Base-by-base conservation (phyloP, 805 yeast species). In the Cyberlindnera xylosilytica region DNA sequence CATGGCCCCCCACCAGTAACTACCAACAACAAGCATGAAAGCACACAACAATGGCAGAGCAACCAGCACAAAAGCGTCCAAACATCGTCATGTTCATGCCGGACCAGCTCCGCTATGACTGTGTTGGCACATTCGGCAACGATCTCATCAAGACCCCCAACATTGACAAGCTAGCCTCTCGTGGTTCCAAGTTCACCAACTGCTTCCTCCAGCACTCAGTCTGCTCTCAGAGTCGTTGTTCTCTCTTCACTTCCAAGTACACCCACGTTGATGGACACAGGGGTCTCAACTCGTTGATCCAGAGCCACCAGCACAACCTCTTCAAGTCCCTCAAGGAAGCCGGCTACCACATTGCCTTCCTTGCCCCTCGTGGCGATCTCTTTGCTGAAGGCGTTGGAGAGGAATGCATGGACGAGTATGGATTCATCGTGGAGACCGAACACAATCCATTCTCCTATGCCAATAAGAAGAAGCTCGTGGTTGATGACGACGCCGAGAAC, bases 191-290 rank as follows among this genome's bases (percentile, higher is more conserved):
- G 16, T 27, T 27, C 30, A 27, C 30, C 8, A 27, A 27, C 30
- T 27, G 30, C 13, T 27, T 27, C 30, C 30, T 27, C 13, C 30
- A 27, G 16, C 30, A 27, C 30, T 27, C 30, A 9, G 30, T 27
- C 30, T 27, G 30, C 13, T 27, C 30, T 27, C 30, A 27, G 30
- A 27, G 30, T 27, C 30, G 30, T 27, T 27, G 30, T n/a, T 27
- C 30, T 9, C 8, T 27, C 30, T 27, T 27, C 30, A 27, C 30
- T 7, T 27, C 30, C 30, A 27, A 27, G 30, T 27, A 27, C 13
- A 27, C 30, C 30, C 30, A 27, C n/a, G 30, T 27, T 27, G 30
- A 27, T 27, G 30, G 30, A 6, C 30, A 27, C 30, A 27, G 30
- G 16, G 30, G 30, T n/a, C n/a, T 27, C n/a, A 27, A 27, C 30